These are phyloP conservation scores for Cryphonectria nitschkei DNA, from an alignment of 2,329 filamentous ascomycete species.

Conservation along the genomic window DNA sequence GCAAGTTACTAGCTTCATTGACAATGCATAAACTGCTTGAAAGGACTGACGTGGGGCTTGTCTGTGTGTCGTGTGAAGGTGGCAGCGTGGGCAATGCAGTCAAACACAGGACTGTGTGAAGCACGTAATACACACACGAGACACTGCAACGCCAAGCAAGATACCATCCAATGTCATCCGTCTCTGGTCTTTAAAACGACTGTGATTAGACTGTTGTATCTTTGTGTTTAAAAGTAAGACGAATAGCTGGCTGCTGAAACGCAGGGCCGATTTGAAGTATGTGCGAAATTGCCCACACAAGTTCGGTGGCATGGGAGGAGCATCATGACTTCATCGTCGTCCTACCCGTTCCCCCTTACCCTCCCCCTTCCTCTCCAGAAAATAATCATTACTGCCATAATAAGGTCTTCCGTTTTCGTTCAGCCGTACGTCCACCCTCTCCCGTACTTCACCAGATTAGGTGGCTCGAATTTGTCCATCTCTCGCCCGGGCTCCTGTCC, in stretches of 20 bases:
- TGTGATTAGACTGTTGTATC: slow-evolving; percentile 13
- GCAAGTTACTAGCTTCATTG: background rate
- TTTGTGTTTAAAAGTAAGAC: slow-evolving; percentile 16
- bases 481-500: slow-evolving; percentile 5
- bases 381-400: slow-evolving; percentile 27
- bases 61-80: background rate
- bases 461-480: slow-evolving; percentile 1
- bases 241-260: slow-evolving; percentile 26
- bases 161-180: background rate
- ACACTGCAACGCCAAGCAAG: background rate
- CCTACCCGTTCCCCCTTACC: background rate
- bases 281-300: slow-evolving; percentile 24
- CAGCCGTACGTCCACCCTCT: background rate
- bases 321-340: slow-evolving; percentile 26
- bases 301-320: slow-evolving; percentile 26
- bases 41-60: background rate
- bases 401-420: slow-evolving; percentile 12
- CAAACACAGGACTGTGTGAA: background rate
- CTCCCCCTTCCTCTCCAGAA: background rate
- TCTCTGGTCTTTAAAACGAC: background rate
- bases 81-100: background rate
- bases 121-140: background rate
- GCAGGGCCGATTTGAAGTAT: slow-evolving; percentile 22
- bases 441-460: background rate
- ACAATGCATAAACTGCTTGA: background rate